A percentile compares a stretch with the other conserved stretches of the same genome.
Conservation (phyloP, 768 basidiomycete species). For the Auricularia heimuer region DNA sequence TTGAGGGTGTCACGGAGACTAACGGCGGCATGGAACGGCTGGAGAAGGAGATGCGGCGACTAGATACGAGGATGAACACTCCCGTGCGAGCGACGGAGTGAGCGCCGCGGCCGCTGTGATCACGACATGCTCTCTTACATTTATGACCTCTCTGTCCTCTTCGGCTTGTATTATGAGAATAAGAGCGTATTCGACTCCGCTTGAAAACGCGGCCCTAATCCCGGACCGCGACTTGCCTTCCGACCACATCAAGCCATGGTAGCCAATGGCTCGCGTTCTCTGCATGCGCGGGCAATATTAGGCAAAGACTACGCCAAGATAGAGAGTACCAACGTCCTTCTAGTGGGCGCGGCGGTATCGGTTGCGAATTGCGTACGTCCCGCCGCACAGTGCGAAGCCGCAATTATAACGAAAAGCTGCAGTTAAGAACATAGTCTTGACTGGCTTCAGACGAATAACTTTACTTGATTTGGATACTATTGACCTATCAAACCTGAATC, state of each 20-base stretch:
- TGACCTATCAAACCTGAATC: conserved; percentile 93
- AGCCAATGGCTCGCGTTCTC: conserved; percentile 14
- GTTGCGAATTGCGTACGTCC: conserved; percentile 81
- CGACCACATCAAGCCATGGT: no score
- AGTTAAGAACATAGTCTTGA: conserved; percentile 95
- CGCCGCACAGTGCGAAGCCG: not conserved
- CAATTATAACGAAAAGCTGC: conserved; percentile 1
- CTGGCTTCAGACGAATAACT: conserved; percentile 87
- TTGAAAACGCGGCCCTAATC: no score
- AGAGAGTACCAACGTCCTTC: conserved; percentile 57
- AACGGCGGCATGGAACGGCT: conserved; percentile 52
- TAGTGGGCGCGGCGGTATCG: conserved; percentile 95
- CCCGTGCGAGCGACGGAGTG: conserved; percentile 23
- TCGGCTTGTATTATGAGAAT: no score
- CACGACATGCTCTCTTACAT: not conserved
- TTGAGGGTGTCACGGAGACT: conserved; percentile 17
- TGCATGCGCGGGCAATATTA: conserved; percentile 68
- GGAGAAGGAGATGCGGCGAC: conserved; percentile 69
- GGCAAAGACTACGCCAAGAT: conserved; percentile 59
- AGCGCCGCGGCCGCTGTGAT: not conserved
- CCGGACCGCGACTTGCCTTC: no score
- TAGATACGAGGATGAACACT: conserved; percentile 72
- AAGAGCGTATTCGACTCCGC: no score
- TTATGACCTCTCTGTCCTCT: not conserved
- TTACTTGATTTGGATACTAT: conserved; percentile 96